phyloP scores from a whole-genome alignment of 2,329 filamentous ascomycete species.

The Pseudocercospora vitis region DNA sequence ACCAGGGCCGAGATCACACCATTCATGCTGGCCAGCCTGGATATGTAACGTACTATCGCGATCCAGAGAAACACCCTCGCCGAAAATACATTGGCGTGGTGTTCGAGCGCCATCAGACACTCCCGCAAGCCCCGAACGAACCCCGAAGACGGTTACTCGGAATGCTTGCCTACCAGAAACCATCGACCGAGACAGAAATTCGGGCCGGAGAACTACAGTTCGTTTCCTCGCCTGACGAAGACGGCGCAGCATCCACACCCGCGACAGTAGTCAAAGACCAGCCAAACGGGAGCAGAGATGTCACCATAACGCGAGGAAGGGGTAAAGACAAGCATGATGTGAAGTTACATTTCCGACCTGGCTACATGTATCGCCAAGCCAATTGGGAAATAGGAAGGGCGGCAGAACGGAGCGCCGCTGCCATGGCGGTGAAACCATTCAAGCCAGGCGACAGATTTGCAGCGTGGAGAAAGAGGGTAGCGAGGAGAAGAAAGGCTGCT shows the following conservation, averaged over 20 bases:
- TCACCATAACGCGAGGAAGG: constrained; percentile 30
- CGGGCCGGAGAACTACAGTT: constrained; percentile 21
- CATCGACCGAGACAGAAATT: constrained; percentile 21
- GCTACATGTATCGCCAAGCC: constrained; percentile 59
- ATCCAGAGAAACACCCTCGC: constrained; percentile 77
- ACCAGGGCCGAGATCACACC: constrained; percentile 81
- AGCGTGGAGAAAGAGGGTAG: constrained; percentile 63
- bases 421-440: constrained; percentile 56
- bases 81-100: constrained; percentile 93
- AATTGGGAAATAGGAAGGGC: constrained; percentile 68
- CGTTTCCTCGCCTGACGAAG: constrained; percentile 18
- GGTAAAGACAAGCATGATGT: constrained; percentile 40
- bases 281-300: constrained; percentile 24
- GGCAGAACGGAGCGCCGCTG: constrained; percentile 56
- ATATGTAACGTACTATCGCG: constrained; percentile 96
- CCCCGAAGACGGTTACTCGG: constrained; percentile 73
- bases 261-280: constrained; percentile 25
- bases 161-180: constrained; percentile 59
- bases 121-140: constrained; percentile 74
- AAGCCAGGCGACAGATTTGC: constrained; percentile 61
- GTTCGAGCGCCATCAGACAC: constrained; percentile 75
- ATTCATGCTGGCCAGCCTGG: constrained; percentile 83
- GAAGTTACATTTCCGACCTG: constrained; percentile 49
- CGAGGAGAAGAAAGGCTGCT: constrained; percentile 51
- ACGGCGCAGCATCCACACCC: constrained; percentile 21